Conservation (phyloP, 2,329 filamentous ascomycete species). For the Aspergillus intermedius region DNA sequence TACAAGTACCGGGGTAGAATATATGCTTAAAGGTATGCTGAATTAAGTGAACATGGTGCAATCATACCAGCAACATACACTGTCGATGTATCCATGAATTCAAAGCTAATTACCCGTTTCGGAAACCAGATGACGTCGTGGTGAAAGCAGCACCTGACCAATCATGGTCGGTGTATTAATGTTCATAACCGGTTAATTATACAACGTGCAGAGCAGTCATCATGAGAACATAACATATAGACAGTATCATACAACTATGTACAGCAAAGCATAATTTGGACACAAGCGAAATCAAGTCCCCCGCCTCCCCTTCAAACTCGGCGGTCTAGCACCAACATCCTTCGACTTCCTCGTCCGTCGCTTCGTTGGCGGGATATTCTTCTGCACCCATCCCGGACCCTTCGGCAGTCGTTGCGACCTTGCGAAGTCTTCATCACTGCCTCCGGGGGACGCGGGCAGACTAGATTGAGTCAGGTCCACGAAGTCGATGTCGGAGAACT, state of each 20-base stretch:
- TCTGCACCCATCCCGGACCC: conserved; percentile 26
- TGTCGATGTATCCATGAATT: too few relatives aligned
- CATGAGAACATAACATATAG: background rate
- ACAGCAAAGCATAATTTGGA: background rate
- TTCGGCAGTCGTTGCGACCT: conserved; percentile 20
- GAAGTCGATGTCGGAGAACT: conserved; percentile 20
- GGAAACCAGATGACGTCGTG: background rate
- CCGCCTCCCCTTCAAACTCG: conserved; percentile 11
- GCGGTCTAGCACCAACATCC: conserved; percentile 16
- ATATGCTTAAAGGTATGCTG: too few relatives aligned
- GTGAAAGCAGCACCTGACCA: background rate
- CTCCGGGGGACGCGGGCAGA: conserved; percentile 19
- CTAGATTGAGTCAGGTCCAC: conserved; percentile 36
- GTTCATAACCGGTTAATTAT: background rate
- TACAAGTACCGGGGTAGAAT: too few relatives aligned
- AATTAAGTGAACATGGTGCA: too few relatives aligned
- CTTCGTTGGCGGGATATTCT: conserved; percentile 11
- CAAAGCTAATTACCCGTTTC: too few relatives aligned
- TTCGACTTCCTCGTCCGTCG: conserved; percentile 13
- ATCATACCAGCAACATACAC: too few relatives aligned
- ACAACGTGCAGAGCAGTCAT: background rate
- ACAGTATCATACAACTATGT: background rate
- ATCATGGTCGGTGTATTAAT: background rate
- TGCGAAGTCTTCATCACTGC: conserved; percentile 26
- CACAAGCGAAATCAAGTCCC: background rate